Base-by-base conservation (phyloP, 441 rosid species). In the Brassica balearica region DNA sequence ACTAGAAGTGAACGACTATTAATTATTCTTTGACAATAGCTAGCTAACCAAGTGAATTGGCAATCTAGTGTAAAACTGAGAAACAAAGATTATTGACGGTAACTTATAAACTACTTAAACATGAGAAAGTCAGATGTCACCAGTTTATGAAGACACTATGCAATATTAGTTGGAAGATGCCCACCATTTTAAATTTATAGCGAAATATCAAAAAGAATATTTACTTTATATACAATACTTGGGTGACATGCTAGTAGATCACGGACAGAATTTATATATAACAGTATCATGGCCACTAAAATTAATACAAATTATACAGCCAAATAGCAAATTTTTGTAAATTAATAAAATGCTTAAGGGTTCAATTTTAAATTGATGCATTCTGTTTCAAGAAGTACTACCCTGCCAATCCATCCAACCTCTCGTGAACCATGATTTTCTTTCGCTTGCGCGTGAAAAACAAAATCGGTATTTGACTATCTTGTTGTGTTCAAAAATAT, bases 21-120 rank as follows among this genome's bases (percentile, higher is more conserved):
- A 48, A 60, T 72, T 72, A 43, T 67, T 78, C 69, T 22, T 78
- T 67, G 73, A 72, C 73, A 72, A 78, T 67, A 67, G 81, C 77
- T 67, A 78, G 69, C 69, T 10, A 60, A 60, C 77, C 73, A 78
- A 73, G 23, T 72, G 17, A 60, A 60, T 67, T 60, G 12, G 32
- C 69, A 72, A 71, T 59, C 59, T 71, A 72, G 77, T 67, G 69
- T 67, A 73, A 58, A 59, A 8, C 34, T 43, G 17, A 77, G 20
- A 25, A 60, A 60, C 22, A 32, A 58, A 19, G 19, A 71, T 17
- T 66, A 22, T 41, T 58, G 68, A 71, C 61, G 12, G 48, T 43
- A 60, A 8, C 9, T 60, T 68, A 27, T 12, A 11, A 11, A 58
- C 14, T 75, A 59, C 46, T 17, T 19, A 20, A 46, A 29, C 14